Percentiles rank a stretch among this genome's conserved stretches.
Conservation (phyloP, 1,139 yeast species). For the Debaryomyces sp. region DNA sequence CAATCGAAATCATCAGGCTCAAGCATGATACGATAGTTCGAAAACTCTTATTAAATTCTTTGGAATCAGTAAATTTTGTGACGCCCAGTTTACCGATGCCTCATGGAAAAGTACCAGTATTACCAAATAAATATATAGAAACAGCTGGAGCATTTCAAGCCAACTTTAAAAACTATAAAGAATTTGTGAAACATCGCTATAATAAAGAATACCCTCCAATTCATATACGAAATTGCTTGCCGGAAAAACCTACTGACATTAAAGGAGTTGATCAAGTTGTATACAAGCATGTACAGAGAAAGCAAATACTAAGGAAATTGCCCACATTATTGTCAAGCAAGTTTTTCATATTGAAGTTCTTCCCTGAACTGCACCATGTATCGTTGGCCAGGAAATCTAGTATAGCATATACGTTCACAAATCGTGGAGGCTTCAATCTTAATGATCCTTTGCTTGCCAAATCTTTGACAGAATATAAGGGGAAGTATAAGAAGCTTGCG, state of each 20-base stretch:
- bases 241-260: conserved; percentile 35
- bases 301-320: conserved; percentile 15
- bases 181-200: neutral
- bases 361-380: conserved; percentile 31
- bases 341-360: conserved; percentile 31
- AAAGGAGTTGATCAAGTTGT: conserved; percentile 38
- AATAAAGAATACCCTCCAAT: conserved; percentile 11
- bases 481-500: conserved; percentile 24
- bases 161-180: neutral
- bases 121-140: neutral
- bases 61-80: neutral
- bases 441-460: conserved; percentile 29
- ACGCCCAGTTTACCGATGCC: neutral
- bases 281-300: conserved; percentile 20
- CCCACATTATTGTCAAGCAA: conserved; percentile 25
- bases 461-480: conserved; percentile 27
- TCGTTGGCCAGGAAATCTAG: conserved; percentile 39
- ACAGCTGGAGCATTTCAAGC: neutral
- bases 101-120: neutral
- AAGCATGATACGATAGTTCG: neutral
- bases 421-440: conserved; percentile 29
- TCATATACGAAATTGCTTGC: conserved; percentile 20
- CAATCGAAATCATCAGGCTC: neutral
- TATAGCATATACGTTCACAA: conserved; percentile 40
- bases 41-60: neutral